A percentile compares a stretch with the other conserved stretches of the same genome.
Conservation (phyloP, 192 early-diverging fungal genomes). For the Chytriomyces confervae region DNA sequence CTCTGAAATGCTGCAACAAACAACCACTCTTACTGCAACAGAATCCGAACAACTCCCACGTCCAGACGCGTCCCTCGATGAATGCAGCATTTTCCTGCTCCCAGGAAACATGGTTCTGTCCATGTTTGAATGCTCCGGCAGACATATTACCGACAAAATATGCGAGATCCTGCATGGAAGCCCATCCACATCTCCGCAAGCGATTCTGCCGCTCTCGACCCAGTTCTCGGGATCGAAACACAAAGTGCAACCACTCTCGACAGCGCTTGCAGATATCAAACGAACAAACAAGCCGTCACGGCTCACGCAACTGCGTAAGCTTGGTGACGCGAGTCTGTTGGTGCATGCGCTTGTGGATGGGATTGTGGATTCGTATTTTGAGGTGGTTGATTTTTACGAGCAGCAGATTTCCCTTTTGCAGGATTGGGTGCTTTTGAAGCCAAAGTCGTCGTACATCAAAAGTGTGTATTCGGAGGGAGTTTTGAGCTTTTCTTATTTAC, state of each 20-base stretch:
- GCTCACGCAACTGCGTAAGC: constrained; percentile 4
- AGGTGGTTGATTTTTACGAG: constrained; percentile 21
- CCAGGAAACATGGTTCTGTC: constrained; percentile 1
- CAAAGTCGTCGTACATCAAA: constrained; percentile 18
- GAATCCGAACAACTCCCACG: constrained; percentile 1
- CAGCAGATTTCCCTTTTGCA: not conserved
- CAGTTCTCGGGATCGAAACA: not conserved
- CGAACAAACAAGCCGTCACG: not conserved
- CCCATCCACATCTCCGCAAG: not conserved
- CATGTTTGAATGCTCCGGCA: not conserved
- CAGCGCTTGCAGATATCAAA: not conserved
- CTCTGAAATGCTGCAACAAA: not conserved
- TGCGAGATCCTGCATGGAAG: not conserved
- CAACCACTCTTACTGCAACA: not conserved
- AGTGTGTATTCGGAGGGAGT: not conserved
- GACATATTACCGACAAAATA: constrained; percentile 15
- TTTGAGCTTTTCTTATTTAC: not conserved
- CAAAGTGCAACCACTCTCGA: not conserved
- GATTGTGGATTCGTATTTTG: constrained; percentile 28
- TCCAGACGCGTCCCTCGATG: constrained; percentile 19
- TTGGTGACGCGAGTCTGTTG: constrained; percentile 2
- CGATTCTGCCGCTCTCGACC: not conserved
- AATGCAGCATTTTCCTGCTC: constrained; percentile 17
- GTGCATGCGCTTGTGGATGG: constrained; percentile 30
- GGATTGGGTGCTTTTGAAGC: constrained; percentile 3